Evolutionary conservation across 441 rosid species (phyloP), one percentile per base, ranked within the genome.

Genomic region (Hura crepitans): DNA sequence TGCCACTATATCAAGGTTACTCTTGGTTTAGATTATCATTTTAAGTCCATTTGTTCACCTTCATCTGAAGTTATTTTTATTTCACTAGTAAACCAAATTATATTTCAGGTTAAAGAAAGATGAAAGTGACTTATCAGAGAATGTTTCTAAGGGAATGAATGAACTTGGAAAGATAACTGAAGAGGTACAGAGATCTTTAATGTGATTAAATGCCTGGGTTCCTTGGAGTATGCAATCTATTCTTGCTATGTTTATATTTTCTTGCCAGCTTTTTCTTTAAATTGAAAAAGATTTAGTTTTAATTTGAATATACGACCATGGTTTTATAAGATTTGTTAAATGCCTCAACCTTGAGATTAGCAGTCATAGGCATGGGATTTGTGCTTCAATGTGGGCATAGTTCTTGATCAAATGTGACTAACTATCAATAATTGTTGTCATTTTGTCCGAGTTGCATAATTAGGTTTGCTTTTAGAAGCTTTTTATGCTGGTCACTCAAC

Each of bases 101-200:
- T 72, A 39, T 69, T 74, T 71, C 78, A 96, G 99, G 80, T 80
- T 91, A 81, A 85, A 81, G 78, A 89, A 83, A 65, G 96, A 92
- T 68, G 97, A 89, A 75, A 77, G 42, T 69, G 76, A 70, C 63
- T 77, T 93, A 43, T 63, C 72, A 39, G 92, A 91, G 74, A 77
- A 78, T 27, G 64, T 76, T 18, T 73, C 78, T 33, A 73, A 54
- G 74, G 83, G 51, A 81, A 80, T 23, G 70, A 79, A 72, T 81
- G 92, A 87, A 80, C 67, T 85, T 20, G 78, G 68, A 73, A 78
- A 66, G 77, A 84, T 91, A 33, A 80, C 72, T 53, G 86, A 88
- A 57, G 89, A 84, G 96, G 99, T 93, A 86, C 51, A 45, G n/a
- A 60, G 60, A 56, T 79, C 57, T 56, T 35, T 64, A 35, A 42